A percentile compares a stretch with the other conserved stretches of the same genome.
These are phyloP conservation scores for Penicillium soppii DNA, from an alignment of 495 filamentous ascomycete species.

Conservation along the genomic window DNA sequence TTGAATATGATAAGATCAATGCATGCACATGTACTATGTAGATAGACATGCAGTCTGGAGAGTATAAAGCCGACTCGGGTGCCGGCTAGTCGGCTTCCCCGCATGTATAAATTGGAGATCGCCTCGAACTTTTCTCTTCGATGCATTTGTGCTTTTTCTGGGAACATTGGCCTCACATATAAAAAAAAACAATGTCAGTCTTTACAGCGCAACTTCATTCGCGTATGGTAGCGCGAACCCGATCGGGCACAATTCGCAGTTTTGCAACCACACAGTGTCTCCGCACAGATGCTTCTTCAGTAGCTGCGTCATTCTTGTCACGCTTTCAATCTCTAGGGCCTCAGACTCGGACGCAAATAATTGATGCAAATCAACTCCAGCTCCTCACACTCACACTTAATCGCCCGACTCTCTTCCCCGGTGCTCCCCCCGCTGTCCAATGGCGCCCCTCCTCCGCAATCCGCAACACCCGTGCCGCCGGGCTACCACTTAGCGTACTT, in stretches of 20 bases:
- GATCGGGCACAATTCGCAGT: slow-evolving; percentile 1
- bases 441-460: slow-evolving; percentile 16
- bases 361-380: slow-evolving; percentile 60
- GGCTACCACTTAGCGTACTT: slow-evolving; percentile 77
- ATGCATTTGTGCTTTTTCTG: background rate
- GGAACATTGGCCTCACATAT: background rate
- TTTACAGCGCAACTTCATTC: background rate
- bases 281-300: slow-evolving; percentile 20
- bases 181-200: background rate
- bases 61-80: slow-evolving; percentile 13
- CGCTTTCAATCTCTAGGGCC: slow-evolving; percentile 43
- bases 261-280: background rate
- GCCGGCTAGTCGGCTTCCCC: slow-evolving; percentile 8
- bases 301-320: slow-evolving; percentile 44
- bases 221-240: background rate
- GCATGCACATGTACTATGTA: no score
- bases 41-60: no score
- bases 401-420: slow-evolving; percentile 38
- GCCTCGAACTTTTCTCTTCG: background rate
- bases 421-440: slow-evolving; percentile 30
- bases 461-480: slow-evolving; percentile 52
- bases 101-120: slow-evolving; percentile 9
- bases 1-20: no score
- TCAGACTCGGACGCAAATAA: slow-evolving; percentile 43
- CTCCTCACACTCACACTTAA: slow-evolving; percentile 55